phyloP scores from a whole-genome alignment of 2,329 filamentous ascomycete species.

The Verticillium alfalfae region DNA sequence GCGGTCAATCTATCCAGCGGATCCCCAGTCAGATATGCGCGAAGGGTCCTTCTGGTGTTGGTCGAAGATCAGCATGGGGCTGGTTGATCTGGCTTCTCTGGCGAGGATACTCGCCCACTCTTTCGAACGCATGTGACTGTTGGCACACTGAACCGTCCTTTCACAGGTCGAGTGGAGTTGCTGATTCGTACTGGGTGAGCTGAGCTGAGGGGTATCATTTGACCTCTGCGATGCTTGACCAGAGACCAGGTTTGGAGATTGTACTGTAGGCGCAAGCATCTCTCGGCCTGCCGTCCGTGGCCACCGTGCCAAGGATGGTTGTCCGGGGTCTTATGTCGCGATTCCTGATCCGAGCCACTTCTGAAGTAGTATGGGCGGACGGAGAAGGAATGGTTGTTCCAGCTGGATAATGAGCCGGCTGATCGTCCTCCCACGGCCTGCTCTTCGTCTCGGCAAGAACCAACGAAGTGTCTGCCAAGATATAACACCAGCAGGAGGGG shows the following conservation, averaged over 20 bases:
- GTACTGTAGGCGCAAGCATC: background rate
- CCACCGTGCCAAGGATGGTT: background rate
- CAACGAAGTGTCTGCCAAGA: too few species aligned
- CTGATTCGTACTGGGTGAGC: too few species aligned
- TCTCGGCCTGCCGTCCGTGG: background rate
- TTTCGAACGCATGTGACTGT: background rate
- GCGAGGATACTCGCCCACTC: background rate
- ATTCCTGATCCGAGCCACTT: background rate
- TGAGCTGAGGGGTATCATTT: background rate
- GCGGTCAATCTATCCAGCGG: background rate
- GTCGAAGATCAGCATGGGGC: slow-evolving; percentile 1
- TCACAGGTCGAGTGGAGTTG: too few species aligned
- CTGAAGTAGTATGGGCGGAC: background rate
- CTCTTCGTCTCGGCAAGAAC: background rate
- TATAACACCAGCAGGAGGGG: too few species aligned
- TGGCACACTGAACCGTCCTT: too few species aligned
- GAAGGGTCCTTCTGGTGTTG: slow-evolving; percentile 2
- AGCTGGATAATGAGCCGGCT: background rate
- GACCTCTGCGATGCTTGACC: background rate
- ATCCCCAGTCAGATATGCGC: slow-evolving; percentile 3
- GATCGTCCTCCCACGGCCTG: background rate
- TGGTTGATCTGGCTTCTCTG: slow-evolving; percentile 1
- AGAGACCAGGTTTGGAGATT: background rate
- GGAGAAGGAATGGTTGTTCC: background rate
- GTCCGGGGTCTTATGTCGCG: background rate